Evolutionary conservation across 1,284 basidiomycete genomes (phyloP).

Genomic region (Apiotrichum akiyoshidainum): DNA sequence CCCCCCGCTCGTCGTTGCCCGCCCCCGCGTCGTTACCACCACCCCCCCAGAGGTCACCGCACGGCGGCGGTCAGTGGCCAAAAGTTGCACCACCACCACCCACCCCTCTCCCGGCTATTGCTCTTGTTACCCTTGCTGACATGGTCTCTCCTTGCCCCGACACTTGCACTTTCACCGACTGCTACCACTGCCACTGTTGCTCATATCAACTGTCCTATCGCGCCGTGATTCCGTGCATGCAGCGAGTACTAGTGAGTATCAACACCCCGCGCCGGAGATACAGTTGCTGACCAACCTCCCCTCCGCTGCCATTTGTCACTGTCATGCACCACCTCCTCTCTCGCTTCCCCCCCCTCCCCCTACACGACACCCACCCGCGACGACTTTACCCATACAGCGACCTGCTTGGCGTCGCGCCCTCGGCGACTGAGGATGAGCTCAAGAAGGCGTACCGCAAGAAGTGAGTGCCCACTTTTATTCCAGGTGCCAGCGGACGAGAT

Average conservation of each 20-base stretch:
- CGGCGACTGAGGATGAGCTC: constrained; percentile 74
- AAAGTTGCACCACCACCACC: background rate
- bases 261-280: background rate
- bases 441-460: constrained; percentile 95
- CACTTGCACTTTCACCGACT: background rate
- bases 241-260: constrained; percentile 70
- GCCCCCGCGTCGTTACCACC: background rate
- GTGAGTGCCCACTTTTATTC: constrained; percentile 51
- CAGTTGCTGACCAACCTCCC: background rate
- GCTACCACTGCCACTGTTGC: background rate
- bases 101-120: background rate
- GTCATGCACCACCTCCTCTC: background rate
- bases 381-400: constrained; percentile 52
- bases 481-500: too few species aligned
- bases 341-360: constrained; percentile 10
- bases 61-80: background rate
- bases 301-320: background rate
- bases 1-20: background rate
- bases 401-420: constrained; percentile 73
- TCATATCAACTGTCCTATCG: background rate
- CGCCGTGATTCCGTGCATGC: constrained; percentile 4
- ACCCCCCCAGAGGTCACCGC: background rate
- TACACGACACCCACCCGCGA: background rate
- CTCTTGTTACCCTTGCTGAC: background rate
- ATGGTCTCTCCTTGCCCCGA: background rate